Base-by-base conservation (phyloP, 2,329 filamentous ascomycete genomes). In the Scedosporium aurantiacum region DNA sequence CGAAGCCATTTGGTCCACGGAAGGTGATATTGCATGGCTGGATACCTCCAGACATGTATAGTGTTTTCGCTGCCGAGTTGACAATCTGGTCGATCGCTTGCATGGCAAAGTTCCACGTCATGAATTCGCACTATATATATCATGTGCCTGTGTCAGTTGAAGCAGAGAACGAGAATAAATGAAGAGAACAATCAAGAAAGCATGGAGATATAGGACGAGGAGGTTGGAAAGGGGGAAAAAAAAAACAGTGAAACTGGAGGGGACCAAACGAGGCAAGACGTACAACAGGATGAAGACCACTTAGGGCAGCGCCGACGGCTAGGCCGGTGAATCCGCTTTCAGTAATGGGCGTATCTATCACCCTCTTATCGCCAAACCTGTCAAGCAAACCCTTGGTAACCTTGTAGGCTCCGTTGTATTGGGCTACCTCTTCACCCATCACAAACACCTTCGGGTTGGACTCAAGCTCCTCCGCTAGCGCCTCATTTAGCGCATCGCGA, bases 71-170 rank as follows among this genome's bases (percentile, higher is more conserved):
- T 69, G 83, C 94, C 58, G 93, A 97, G 86, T 99, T 99, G 85
- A 99, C 92, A 74, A 99, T 90, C 77, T 99, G 94, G 76, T 99
- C 94, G 77, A 99, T 99, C 74, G 94, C 91, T 81, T 99, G 94
- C 94, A 99, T 99, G 76, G 94, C 93, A 75, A 97, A 97, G 85
- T 99, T 99, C 86, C 96, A 97, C 72, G 94, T 99, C 94, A 99
- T 99, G 84, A 99, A 99, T 81, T 99, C 94, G 84, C 89, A 94
- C 90, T 94, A 67, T 7, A 64, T 21, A 28, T 21, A 57, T 43
- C 27, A 27, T 54, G 50, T 54, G 18, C 10, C 5, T 62, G 52
- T 21, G 54, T 64, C 58, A 61, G 62, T 56, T 58, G 58, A 28
- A n/a, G 21, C 12, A 50, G 37, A 12, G 43, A 50, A n/a, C 7